Evolutionary conservation across 257 asterid species (phyloP).

Genomic region (Scutellaria galericulata): DNA sequence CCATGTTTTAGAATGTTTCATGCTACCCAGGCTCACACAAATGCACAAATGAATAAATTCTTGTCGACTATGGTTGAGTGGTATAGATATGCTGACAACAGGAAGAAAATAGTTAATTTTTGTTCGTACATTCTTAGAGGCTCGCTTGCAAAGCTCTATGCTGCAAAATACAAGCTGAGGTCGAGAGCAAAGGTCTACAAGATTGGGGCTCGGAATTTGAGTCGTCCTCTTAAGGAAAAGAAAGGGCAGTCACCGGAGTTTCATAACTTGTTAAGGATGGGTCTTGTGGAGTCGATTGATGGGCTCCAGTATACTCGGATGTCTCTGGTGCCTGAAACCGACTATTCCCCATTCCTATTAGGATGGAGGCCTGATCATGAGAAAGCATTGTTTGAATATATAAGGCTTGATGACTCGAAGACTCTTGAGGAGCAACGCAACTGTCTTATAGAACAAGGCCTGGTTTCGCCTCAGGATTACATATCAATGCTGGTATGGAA

Average conservation of each 20-base stretch:
- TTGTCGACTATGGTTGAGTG: conserved; percentile 93
- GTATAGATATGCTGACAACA: conserved; percentile 95
- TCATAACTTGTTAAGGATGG: conserved; percentile 91
- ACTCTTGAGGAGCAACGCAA: conserved; percentile 77
- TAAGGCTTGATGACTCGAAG: conserved; percentile 66
- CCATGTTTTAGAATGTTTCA: conserved; percentile 99
- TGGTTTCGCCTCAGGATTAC: conserved; percentile 93
- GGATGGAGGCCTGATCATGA: conserved; percentile 96
- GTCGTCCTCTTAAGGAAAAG: conserved; percentile 92
- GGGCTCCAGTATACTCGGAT: conserved; percentile 90
- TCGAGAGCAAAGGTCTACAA: conserved; percentile 96
- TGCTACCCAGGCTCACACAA: conserved; percentile 98
- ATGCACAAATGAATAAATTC: conserved; percentile 96
- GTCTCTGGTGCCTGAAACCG: conserved; percentile 98
- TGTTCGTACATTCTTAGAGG: conserved; percentile 94
- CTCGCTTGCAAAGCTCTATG: conserved; percentile 97
- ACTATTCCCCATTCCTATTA: conserved; percentile 82
- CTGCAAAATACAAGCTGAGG: conserved; percentile 94
- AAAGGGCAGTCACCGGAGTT: conserved; percentile 95
- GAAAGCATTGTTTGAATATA: conserved; percentile 82
- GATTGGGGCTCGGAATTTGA: conserved; percentile 78
- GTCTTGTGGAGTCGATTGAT: conserved; percentile 91
- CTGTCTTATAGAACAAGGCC: conserved; percentile 77
- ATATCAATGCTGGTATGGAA: conserved; percentile 97
- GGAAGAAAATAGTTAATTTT: conserved; percentile 92